Base-by-base conservation (phyloP, 768 basidiomycete genomes). In the Cystobasidiopsis lactophilus region DNA sequence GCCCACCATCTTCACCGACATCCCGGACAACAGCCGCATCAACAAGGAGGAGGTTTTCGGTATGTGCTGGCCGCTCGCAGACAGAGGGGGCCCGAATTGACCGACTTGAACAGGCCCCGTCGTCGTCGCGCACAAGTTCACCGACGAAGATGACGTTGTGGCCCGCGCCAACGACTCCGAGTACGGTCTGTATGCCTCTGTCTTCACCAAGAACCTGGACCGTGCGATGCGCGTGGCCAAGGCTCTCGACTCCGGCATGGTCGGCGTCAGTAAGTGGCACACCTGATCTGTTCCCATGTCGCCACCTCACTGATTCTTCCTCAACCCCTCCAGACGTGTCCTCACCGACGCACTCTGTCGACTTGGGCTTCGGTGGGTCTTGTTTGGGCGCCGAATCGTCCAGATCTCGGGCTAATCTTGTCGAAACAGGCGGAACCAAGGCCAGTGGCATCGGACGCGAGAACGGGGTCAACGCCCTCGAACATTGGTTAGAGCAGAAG, bases 1-100 rank as follows among this genome's bases (percentile, higher is more conserved):
- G 40, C 62, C 84, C 80, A 85, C 85, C 13, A 73, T 86, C 62
- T 79, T 85, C 67, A 75, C 78, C 10, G 70, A 80, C 57, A 71
- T 72, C 10, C 72, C 66, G 30, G 70, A 74, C 3, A 72, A 77
- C 33, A 83, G 82, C 78, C 76, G 74, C 64, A 80, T 84, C 54
- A 77, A 80, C 58, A 59, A 57, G 40, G 67, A 69, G 52, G 66
- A 66, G 59, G 44, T 55, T 35, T 56, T 57, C 19, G 45, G 41
- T 43, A 43, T 7, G 41, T 43, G 13, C 13, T 19, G 13, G 38
- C 13, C 38, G 19, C 19, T 43, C 19, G 10, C 41, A 7, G 41
- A 9, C 19, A 11, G 27, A 11, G 7, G 10, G 9, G 10, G 27
- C 13, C 11, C 14, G 16, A 14, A 24, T 30, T 48, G 16, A 5